Evolutionary conservation across 345 rosid species (phyloP), one percentile per base, ranked within the genome.

Genomic region (Gossypium stocksii): DNA sequence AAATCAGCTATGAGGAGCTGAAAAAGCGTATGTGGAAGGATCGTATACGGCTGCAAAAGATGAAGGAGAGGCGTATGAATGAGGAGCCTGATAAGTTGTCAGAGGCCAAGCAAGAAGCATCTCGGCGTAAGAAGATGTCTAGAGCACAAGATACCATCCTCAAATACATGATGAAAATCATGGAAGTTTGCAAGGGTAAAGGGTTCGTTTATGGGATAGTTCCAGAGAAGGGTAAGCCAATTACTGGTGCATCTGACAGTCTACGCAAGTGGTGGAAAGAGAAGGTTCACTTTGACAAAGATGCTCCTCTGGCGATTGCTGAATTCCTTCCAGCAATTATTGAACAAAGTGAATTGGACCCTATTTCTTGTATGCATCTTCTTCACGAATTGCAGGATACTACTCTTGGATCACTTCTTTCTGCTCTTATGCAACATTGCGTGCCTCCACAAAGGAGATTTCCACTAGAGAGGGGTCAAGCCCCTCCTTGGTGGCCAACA

Each of bases 201-300:
- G 95, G 95, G 8, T 22, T 58, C 16, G 62, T 58, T 58, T 58
- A 58, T 19, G 62, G 62, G 1, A 58, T 58, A 3, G 0, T 90
- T 27, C 86, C 92, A 4, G 88, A 92, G 41, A 86, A 83, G n/a
- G 93, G 96, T 7, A 92, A 89, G 80, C 88, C 91, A 0, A 85
- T 89, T 0, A 90, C 87, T 0, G 94, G 96, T 13, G 87, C 96
- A 1, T 92, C 93, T 0, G 89, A 92, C 46, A 85, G 90, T 48
- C 78, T 90, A 25, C 85, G 91, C 7, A 43, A 84, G n/a, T 92
- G 96, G 92, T 89, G 92, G 93, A 89, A 92, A 79, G 91, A 85
- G 19, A 72, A 77, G 56, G 89, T 85, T 4, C 82, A 81, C 3
- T 92, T 92, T 70, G 83, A 87, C 44, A 83, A 77, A 56, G 77